Conservation (phyloP, 2,329 filamentous ascomycete species). For the Didymella segeticola region DNA sequence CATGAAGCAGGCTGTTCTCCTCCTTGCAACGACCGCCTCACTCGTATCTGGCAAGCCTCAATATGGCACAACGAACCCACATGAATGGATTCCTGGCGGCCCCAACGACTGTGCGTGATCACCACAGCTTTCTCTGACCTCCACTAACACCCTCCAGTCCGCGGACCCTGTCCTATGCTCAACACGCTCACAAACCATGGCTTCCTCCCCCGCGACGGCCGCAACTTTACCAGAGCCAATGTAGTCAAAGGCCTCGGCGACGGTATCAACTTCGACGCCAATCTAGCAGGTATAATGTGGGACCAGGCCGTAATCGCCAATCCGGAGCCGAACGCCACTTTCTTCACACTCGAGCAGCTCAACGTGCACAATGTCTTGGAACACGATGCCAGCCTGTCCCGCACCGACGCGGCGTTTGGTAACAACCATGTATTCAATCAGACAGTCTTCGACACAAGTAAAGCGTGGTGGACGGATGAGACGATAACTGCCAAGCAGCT, state of each 20-base stretch:
- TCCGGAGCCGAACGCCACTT: slow-evolving; percentile 36
- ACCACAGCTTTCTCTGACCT: no score
- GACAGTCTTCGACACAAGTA: slow-evolving; percentile 57
- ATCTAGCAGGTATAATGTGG: slow-evolving; percentile 53
- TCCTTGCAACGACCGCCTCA: slow-evolving; percentile 10
- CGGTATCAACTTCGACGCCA: slow-evolving; percentile 54
- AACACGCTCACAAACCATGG: slow-evolving; percentile 48
- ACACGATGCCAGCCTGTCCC: slow-evolving; percentile 59
- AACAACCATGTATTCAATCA: slow-evolving; percentile 62
- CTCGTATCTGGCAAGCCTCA: slow-evolving; percentile 17
- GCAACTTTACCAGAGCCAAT: slow-evolving; percentile 43
- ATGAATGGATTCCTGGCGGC: slow-evolving; percentile 27
- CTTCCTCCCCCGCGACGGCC: slow-evolving; percentile 43
- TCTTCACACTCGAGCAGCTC: slow-evolving; percentile 50
- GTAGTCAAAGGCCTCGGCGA: slow-evolving; percentile 49
- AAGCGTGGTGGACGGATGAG: slow-evolving; percentile 55
- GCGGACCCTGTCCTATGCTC: slow-evolving; percentile 43
- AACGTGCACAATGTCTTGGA: slow-evolving; percentile 58
- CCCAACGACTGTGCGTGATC: slow-evolving; percentile 22
- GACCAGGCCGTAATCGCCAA: slow-evolving; percentile 50
- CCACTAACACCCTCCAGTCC: slow-evolving; percentile 16
- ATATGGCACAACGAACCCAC: slow-evolving; percentile 14
- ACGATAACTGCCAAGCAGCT: slow-evolving; percentile 41
- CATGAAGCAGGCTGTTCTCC: slow-evolving; percentile 15
- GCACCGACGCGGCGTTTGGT: slow-evolving; percentile 59